A percentile compares a stretch with the other conserved stretches of the same genome.
Conservation (phyloP, 805 yeast genomes). For the Kodamaea kakaduensis region DNA sequence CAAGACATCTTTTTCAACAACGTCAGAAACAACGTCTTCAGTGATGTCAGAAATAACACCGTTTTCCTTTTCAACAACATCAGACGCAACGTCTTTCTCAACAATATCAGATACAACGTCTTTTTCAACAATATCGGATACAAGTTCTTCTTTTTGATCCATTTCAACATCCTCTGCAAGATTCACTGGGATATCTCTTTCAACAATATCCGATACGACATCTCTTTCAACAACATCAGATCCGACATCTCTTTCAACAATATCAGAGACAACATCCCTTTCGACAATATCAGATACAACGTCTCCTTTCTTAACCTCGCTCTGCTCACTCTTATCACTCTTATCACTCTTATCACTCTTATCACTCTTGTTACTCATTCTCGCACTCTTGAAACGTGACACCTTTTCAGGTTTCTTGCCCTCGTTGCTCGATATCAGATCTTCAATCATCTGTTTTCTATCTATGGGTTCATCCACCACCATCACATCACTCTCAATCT, state of each 20-base stretch:
- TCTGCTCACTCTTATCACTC: background rate
- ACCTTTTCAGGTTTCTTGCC: conserved; percentile 4
- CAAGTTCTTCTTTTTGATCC: too few relatives aligned
- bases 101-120: too few relatives aligned
- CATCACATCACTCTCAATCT: background rate
- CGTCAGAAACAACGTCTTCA: too few relatives aligned
- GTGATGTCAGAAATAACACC: too few relatives aligned
- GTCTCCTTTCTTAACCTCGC: background rate
- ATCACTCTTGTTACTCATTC: background rate
- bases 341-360: background rate
- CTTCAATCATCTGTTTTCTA: conserved; percentile 11
- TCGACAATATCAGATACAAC: background rate
- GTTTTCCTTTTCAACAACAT: too few relatives aligned
- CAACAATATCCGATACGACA: background rate
- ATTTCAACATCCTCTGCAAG: too few relatives aligned
- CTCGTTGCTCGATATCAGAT: conserved; percentile 10
- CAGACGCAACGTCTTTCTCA: too few relatives aligned
- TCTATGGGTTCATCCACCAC: conserved; percentile 11
- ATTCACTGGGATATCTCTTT: background rate
- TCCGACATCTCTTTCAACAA: background rate
- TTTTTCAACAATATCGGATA: too few relatives aligned
- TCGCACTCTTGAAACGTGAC: conserved; percentile 8
- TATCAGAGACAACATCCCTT: background rate
- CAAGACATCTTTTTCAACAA: too few relatives aligned
- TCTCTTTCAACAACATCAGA: background rate